Evolutionary conservation across 1,139 yeast genomes (phyloP), one percentile per base, ranked within the genome.

Genomic region (Suhomyces yuchorum): DNA sequence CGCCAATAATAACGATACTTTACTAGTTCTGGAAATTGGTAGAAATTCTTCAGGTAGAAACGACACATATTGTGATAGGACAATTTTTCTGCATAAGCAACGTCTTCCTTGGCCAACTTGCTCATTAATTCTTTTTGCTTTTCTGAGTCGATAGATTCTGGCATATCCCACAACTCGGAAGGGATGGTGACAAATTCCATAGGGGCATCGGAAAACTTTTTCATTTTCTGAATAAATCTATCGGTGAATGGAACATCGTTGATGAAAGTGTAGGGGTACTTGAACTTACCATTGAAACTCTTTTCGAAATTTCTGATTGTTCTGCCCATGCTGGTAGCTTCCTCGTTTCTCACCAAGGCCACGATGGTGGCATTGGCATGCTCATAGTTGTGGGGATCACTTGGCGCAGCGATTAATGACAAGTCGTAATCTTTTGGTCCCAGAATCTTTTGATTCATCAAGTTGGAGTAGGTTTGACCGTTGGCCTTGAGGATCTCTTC

Each of bases 41-140:
- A 86, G 57, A 87, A 85, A 51, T 69, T 70, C 12, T 84, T 83
- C 55, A 86, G 83, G 61, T 87, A 75, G 68, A 81, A 86, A 26
- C 93, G 71, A 59, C 95, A 87, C 95, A 87, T 87, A 58, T 85
- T 83, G 57, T 85, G 93, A 60, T 87, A 87, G 0, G 89, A 82
- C n/a, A 61, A 66, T 63, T 68, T 73, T 35, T 72, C 70, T 1
- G 92, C 88, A 59, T 87, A 86, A 3, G 86, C 85, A 8, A 87
- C 80, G 15, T 78, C 68, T 40, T 80, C 73, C 18, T 68, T 62
- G 3, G 60, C 64, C 56, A 85, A 53, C 34, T 64, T 56, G 33
- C 67, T 61, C 71, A 75, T 73, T 4, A 71, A 78, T 33, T 64
- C 56, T 3, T 56, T 50, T 52, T 78, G 81, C 33, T 69, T 73